Percentiles rank a stretch among this genome's conserved stretches.
Conservation (phyloP, 2,329 filamentous ascomycete species). For the Exophiala aquamarina region DNA sequence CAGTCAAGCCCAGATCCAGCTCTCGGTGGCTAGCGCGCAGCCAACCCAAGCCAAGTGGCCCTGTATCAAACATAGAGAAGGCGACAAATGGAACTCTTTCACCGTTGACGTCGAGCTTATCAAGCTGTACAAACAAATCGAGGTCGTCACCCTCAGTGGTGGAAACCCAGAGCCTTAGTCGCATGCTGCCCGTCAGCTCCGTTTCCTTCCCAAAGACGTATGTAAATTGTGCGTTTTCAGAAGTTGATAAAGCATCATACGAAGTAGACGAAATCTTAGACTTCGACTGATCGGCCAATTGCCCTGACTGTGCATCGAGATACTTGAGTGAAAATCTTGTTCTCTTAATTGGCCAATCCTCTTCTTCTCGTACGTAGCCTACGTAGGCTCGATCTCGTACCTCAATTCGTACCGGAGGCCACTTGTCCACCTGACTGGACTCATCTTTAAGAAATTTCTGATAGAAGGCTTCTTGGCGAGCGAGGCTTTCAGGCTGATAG, state of each 20-base stretch:
- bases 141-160: neutral
- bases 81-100: conserved; percentile 4
- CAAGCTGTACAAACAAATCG: neutral
- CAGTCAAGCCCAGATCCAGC: neutral
- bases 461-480: conserved; percentile 7
- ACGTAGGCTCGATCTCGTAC: conserved; percentile 3
- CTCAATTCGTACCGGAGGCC: conserved; percentile 8
- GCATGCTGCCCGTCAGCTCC: neutral
- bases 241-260: neutral
- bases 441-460: conserved; percentile 7
- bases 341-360: conserved; percentile 3
- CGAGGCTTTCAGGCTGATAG: conserved; percentile 1
- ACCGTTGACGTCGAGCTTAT: conserved; percentile 3
- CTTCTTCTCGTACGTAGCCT: neutral
- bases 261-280: neutral
- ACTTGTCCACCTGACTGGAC: conserved; percentile 3
- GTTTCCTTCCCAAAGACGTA: neutral
- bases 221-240: neutral
- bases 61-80: conserved; percentile 6
- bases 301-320: neutral
- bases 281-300: neutral
- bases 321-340: conserved; percentile 5
- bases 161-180: neutral
- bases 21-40: conserved; percentile 7
- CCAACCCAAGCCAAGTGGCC: conserved; percentile 8